Evolutionary conservation across 495 filamentous ascomycete species (phyloP), one percentile per base, ranked within the genome.

Genomic region (Aspergillus egyptiacus): DNA sequence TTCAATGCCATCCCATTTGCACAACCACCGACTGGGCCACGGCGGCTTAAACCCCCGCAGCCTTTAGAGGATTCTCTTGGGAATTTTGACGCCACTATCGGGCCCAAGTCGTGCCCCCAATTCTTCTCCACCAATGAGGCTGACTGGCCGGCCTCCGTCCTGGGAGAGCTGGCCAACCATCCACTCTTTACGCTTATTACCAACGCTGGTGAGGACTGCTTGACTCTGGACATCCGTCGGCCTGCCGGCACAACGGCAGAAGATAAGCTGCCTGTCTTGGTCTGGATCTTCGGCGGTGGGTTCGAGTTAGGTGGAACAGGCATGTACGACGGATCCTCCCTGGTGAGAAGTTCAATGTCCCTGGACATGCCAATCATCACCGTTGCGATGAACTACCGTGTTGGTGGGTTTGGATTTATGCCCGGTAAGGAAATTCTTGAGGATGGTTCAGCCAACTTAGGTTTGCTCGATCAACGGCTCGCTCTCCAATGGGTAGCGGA

Each of bases 331-430:
- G 83, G 71, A 4, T 60, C 72, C 1, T 61, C 60, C 6, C 54
- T 87, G 6, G 67, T 88, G 0, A 42, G 57, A 1, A 70, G 70
- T 27, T 82, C 79, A 3, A 64, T 83, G 7, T 33, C 51, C 9
- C 57, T 78, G 48, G 71, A 72, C 5, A 81, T 87, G 67, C 82
- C 82, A 0, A 74, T 90, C 39, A 64, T 91, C 9, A 74, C 87
- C 34, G 80, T 91, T 3, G 81, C 80, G 36, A 82, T 90, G 63
- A 91, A 87, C 62, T 89, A 89, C 57, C 81, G 86, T 3, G 78
- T 89, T 9, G 85, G 85, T 0, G 71, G 83, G 0, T 86, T 81
- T 59, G 87, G 87, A 0, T 89, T 89, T 54, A 62, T 90, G 9
- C 82, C 86, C 0, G 79, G 83, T 9, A 76, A 77, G 46, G 84